Percentiles rank a stretch among this genome's conserved stretches.
phyloP scores from a whole-genome alignment of 495 filamentous ascomycete species.

The Hypoxylon trugodes region DNA sequence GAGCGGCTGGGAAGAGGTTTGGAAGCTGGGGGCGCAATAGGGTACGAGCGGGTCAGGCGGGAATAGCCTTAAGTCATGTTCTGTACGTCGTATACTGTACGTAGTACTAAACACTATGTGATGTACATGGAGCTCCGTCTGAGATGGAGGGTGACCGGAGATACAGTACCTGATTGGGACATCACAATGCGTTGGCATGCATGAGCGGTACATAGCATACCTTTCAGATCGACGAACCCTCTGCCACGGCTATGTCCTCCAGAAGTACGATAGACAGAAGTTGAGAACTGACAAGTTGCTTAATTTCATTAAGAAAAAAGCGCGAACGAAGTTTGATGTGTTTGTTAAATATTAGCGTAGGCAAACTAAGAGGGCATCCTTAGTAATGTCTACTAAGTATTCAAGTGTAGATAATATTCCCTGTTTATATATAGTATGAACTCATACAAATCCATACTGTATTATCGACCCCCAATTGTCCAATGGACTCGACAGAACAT shows the following conservation, averaged over 20 bases:
- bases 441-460: background rate
- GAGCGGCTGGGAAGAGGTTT: slow-evolving; percentile 23
- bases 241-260: background rate
- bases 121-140: background rate
- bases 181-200: slow-evolving; percentile 21
- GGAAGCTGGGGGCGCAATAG: slow-evolving; percentile 11
- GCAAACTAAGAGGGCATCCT: too few species aligned
- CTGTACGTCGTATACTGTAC: background rate
- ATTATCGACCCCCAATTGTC: slow-evolving; percentile 16
- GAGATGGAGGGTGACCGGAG: slow-evolving; percentile 29
- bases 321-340: too few species aligned
- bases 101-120: background rate
- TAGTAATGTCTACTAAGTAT: too few species aligned
- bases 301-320: too few species aligned
- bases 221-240: slow-evolving; percentile 1
- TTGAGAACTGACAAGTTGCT: background rate
- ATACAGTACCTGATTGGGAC: slow-evolving; percentile 28
- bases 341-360: too few species aligned
- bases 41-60: slow-evolving; percentile 19
- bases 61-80: slow-evolving; percentile 23
- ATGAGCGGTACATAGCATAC: slow-evolving; percentile 11
- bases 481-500: slow-evolving; percentile 11
- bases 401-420: too few species aligned
- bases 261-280: background rate
- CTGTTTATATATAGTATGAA: background rate